phyloP scores from a whole-genome alignment of 1,284 basidiomycete genomes.

The Athelia sp. region DNA sequence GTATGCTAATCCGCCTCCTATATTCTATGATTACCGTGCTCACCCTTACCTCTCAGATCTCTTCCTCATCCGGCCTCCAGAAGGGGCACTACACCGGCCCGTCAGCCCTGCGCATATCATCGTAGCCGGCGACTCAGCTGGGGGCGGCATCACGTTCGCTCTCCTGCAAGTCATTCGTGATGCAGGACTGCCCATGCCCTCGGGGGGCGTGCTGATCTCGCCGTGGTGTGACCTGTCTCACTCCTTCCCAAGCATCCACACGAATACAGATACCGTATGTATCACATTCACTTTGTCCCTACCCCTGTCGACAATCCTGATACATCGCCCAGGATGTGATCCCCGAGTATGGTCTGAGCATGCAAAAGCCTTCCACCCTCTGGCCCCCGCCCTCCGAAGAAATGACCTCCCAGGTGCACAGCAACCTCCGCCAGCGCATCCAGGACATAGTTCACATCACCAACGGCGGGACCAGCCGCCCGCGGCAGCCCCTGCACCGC shows the following conservation, averaged over 20 bases:
- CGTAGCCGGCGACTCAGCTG: constrained; percentile 90
- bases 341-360: constrained; percentile 58
- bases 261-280: constrained; percentile 78
- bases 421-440: constrained; percentile 56
- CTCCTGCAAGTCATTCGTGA: constrained; percentile 93
- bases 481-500: constrained; percentile 18
- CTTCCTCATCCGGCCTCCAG: constrained; percentile 58
- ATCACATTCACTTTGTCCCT: neutral
- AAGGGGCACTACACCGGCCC: constrained; percentile 66
- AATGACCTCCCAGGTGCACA: constrained; percentile 58
- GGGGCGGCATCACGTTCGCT: constrained; percentile 84
- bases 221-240: constrained; percentile 96
- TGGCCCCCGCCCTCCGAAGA: constrained; percentile 90
- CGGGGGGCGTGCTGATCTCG: constrained; percentile 81
- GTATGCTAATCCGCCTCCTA: constrained; percentile 32
- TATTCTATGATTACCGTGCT: neutral
- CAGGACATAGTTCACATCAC: constrained; percentile 48
- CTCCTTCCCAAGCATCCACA: constrained; percentile 85
- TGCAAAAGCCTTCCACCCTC: constrained; percentile 82
- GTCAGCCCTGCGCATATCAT: constrained; percentile 84
- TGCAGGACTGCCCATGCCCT: constrained; percentile 74
- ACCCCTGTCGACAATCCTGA: too few relatives aligned
- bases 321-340: constrained; percentile 77
- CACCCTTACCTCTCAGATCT: constrained; percentile 28
- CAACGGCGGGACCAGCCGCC: constrained; percentile 3